Base-by-base conservation (phyloP, 768 basidiomycete genomes). In the Naematelia aurantialba region DNA sequence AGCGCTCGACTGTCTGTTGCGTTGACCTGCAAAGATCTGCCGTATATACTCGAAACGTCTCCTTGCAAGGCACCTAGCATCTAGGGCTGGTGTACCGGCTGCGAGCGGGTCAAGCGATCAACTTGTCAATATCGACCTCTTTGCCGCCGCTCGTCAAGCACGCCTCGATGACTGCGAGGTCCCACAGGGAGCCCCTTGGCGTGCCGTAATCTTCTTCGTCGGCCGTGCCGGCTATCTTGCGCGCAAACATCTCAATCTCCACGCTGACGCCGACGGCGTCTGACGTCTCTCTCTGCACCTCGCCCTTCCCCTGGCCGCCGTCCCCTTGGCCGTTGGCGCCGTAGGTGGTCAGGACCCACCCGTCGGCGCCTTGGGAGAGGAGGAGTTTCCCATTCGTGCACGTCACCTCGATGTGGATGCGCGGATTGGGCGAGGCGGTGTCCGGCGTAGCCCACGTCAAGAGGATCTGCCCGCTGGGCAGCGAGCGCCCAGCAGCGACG, bases 121-220 rank as follows among this genome's bases (percentile, higher is more conserved):
- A 56, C 39, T 75, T 65, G 22, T 65, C 67, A 58, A 91, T 76
- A 74, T 87, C 83, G 2, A 90, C 80, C 34, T 82, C 72, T 58
- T 79, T 67, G 4, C 88, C 88, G 19, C 82, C 77, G 65, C 86
- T 87, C 34, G 82, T 85, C 79, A 91, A 78, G 26, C 83, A 83
- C 25, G 87, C 89, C 78, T 93, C 81, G 59, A 93, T 86, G 67
- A 90, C 80, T 25, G 87, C 88, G 26, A 92, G 84, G 72, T 92
- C 90, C 61, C 79, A 78, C 61, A 93, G 75, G 27, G 89, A 84
- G 17, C 79, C 83, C 31, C 80, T 73, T 25, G 87, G 86, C 62
- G 83, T 81, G 13, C 87, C 88, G 19, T 59, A 62, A 61, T 84
- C 83, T 27, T 82, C 79, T 48, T 66, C 62, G 53, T 83, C 83